Base-by-base conservation (phyloP, 192 early-diverging fungal genomes). In the Entomortierella lignicola region DNA sequence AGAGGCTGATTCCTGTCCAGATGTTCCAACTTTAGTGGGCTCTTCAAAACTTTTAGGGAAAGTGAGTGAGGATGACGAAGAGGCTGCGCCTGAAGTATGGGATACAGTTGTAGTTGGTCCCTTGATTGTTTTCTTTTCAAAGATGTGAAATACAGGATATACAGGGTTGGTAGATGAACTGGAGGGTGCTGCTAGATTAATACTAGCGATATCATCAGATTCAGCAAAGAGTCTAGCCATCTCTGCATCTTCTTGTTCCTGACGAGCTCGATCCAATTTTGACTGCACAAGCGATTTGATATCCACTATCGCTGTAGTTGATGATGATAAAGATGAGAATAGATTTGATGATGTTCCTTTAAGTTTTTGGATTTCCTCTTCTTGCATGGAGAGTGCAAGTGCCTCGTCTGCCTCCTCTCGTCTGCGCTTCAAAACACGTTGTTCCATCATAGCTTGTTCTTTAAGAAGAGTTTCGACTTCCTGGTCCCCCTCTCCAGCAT, bases 331-430 rank as follows among this genome's bases (percentile, higher is more conserved):
- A 11, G 29, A 31, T 17, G 60, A 7, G 3, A 37, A n/a, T 32
- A 23, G 25, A 23, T 27, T 26, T 32, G 44, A 54, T 37, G 11
- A 10, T 4, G 18, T 30, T 2, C 31, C 17, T 23, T 23, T 4
- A 42, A 15, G n/a, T 44, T 72, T 8, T 10, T 50, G 55, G 23
- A 57, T 27, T 31, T 79, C 75, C 21, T 79, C 67, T n/a, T 79
- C 68, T 20, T 79, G 75, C 6, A 79, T 47, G 13, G 63, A 66
- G 27, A 55, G 29, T 17, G 75, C 75, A 55, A 70, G 65, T 0
- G 57, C 50, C 15, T 79, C 75, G n/a, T 79, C 75, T 29, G 63
- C 62, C 7, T 79, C 75, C 23, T 79, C 75, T 26, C 75, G 62
- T 29, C 56, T 31, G 5, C 75, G 67, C 68, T 79, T 79, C 52